These are phyloP conservation scores for Posidonia oceanica DNA, from an alignment of 116 monocot species.

Conservation along the genomic window DNA sequence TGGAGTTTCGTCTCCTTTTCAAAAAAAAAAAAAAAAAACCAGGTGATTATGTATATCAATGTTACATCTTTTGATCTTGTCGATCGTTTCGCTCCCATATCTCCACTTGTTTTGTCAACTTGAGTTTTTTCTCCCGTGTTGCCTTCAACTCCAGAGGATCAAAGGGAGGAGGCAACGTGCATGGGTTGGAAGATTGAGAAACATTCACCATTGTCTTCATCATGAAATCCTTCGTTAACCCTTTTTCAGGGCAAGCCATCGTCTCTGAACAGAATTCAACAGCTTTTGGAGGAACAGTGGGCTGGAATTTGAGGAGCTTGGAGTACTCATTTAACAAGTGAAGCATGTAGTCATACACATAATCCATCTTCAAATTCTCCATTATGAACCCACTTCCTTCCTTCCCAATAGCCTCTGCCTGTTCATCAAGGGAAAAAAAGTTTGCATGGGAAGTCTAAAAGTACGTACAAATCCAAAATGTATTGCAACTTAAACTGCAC, in stretches of 20 bases:
- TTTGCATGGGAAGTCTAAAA: too few relatives aligned
- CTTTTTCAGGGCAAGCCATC: not conserved
- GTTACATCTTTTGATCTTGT: too few relatives aligned
- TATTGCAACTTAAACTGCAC: too few relatives aligned
- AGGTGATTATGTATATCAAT: too few relatives aligned
- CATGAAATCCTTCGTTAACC: not conserved
- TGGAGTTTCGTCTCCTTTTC: too few relatives aligned
- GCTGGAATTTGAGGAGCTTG: conserved; percentile 23
- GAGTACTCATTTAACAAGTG: conserved; percentile 29
- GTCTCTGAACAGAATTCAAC: conserved; percentile 13
- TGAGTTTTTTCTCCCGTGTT: not conserved
- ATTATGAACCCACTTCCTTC: conserved; percentile 20
- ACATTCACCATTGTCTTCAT: conserved; percentile 1
- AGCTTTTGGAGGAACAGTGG: conserved; percentile 17
- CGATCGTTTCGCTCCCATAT: not conserved
- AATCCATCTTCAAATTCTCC: conserved; percentile 22
- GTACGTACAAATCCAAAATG: too few relatives aligned
- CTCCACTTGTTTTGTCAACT: not conserved
- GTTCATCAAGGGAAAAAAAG: not conserved
- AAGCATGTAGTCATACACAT: conserved; percentile 41
- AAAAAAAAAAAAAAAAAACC: too few relatives aligned
- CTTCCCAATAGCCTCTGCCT: conserved; percentile 20
- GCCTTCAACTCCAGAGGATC: not conserved
- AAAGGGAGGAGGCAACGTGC: conserved; percentile 1
- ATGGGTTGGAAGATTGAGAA: not conserved